Percentiles rank a stretch among this genome's conserved stretches.
These are phyloP conservation scores for Plasmodium yoelii DNA, from an alignment of 169 alveolate genomes.

Conservation along the genomic window DNA sequence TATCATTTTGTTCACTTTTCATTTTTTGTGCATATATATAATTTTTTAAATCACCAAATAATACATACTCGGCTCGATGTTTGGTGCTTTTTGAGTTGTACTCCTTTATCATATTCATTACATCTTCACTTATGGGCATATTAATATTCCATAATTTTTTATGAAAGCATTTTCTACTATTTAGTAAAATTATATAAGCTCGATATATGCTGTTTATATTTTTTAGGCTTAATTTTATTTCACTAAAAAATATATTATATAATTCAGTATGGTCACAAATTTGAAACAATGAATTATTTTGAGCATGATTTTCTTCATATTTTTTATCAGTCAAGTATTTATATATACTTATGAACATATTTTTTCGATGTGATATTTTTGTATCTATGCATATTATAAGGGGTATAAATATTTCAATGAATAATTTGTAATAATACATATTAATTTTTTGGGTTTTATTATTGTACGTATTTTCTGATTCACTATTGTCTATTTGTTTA, in stretches of 20 bases:
- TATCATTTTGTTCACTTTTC: too few species aligned
- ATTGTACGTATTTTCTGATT: slow-evolving; percentile 16
- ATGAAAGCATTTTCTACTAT: slow-evolving; percentile 64
- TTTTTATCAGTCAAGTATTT: slow-evolving; percentile 30
- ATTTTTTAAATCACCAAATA: slow-evolving; percentile 64
- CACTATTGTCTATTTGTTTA: slow-evolving; percentile 14
- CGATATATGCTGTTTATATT: slow-evolving; percentile 55
- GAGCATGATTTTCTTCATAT: background rate
- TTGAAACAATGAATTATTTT: background rate
- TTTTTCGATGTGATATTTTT: slow-evolving; percentile 25
- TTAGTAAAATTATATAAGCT: slow-evolving; percentile 56
- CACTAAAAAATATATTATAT: slow-evolving; percentile 40
- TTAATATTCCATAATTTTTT: slow-evolving; percentile 36
- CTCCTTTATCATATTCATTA: slow-evolving; percentile 70
- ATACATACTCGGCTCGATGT: slow-evolving; percentile 73
- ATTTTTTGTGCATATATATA: slow-evolving; percentile 15
- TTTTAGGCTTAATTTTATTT: slow-evolving; percentile 38
- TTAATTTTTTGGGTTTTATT: slow-evolving; percentile 43
- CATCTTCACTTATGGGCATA: slow-evolving; percentile 45
- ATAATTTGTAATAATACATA: slow-evolving; percentile 43
- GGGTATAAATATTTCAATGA: slow-evolving; percentile 64
- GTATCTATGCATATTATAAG: slow-evolving; percentile 66
- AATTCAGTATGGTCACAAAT: slow-evolving; percentile 20
- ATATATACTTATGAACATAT: slow-evolving; percentile 15
- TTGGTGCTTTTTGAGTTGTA: slow-evolving; percentile 56